A percentile compares a stretch with the other conserved stretches of the same genome.
Evolutionary conservation across 176 grass and related monocot genomes (phyloP).

Genomic region (Aegilops sharonensis): DNA sequence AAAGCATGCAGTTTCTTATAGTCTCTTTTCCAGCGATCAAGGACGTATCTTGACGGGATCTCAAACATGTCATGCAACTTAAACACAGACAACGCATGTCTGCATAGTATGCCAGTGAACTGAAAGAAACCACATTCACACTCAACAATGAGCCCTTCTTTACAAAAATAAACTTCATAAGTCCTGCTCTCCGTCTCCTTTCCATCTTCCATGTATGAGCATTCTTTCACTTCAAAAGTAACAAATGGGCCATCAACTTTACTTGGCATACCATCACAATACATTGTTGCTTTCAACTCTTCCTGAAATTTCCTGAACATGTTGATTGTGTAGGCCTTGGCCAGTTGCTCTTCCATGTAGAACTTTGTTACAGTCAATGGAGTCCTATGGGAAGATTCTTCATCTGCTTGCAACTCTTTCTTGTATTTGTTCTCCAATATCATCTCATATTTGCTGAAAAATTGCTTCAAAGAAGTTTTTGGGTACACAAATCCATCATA

Average conservation of each 20-base stretch:
- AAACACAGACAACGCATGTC: constrained; percentile 83
- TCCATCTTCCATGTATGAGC: constrained; percentile 81
- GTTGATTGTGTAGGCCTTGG: constrained; percentile 85
- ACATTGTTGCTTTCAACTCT: constrained; percentile 95
- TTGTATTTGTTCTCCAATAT: constrained; percentile 88
- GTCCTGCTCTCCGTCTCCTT: constrained; percentile 70
- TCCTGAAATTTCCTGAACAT: constrained; percentile 97
- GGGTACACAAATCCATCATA: constrained; percentile 95
- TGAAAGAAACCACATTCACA: constrained; percentile 87
- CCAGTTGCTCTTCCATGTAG: constrained; percentile 94
- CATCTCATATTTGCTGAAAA: constrained; percentile 88
- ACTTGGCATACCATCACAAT: constrained; percentile 79
- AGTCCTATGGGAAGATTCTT: constrained; percentile 81
- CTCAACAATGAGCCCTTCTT: constrained; percentile 50
- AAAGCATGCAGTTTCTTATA: constrained; percentile 68
- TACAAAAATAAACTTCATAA: constrained; percentile 75
- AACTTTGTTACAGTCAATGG: constrained; percentile 91
- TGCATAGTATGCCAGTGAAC: constrained; percentile 87
- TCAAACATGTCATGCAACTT: constrained; percentile 89
- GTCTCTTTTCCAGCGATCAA: constrained; percentile 93
- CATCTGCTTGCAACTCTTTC: constrained; percentile 82
- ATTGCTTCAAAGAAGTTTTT: constrained; percentile 92
- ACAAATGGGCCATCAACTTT: constrained; percentile 53
- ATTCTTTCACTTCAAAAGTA: constrained; percentile 91
- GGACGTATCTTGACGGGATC: constrained; percentile 71